Base-by-base conservation (phyloP, 305 asterid species). In the Rubia tinctorum region DNA sequence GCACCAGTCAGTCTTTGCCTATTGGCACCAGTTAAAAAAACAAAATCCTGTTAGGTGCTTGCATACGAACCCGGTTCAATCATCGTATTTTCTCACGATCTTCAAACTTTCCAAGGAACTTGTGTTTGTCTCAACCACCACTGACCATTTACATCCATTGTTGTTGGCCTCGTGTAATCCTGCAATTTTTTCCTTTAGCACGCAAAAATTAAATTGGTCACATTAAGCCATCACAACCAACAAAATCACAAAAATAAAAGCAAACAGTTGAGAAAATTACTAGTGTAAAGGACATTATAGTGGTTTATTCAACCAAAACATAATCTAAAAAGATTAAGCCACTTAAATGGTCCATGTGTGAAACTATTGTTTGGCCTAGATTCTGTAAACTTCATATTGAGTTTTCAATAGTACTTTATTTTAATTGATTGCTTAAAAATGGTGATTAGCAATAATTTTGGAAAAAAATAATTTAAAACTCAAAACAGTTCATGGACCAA, bases 141-240 rank as follows among this genome's bases (percentile, higher is more conserved):
- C 88, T 0, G 78, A 15, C 30, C 0, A 0, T 14, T 15, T 58
- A 64, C 69, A 25, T 18, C 83, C 88, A 61, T 72, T 74, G 20
- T 80, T 74, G 20, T 79, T 77, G 27, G 65, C 73, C 2, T 44
- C 64, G 71, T 81, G 79, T 6, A 88, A 1, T 76, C 97, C 97
- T 77, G 86, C 79, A 91, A 91, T 69, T 85, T 87, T 68, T 66
- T 82, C n/a, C 72, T 84, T 82, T 75, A 86, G 87, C 4, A 91
- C 97, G 64, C 97, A 77, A 1, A 89, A 81, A 43, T 86, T 78
- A 77, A 85, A 91, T 9, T 76, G 18, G 77, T 85, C 77, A 79
- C 90, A 62, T 79, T 84, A 18, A 86, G 78, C 78, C 97, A 89
- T 93, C 97, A 89, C 66, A 89, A 43, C 97, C 88, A 23, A 30